Base-by-base conservation (phyloP, 768 basidiomycete genomes). In the Terana coerulea region DNA sequence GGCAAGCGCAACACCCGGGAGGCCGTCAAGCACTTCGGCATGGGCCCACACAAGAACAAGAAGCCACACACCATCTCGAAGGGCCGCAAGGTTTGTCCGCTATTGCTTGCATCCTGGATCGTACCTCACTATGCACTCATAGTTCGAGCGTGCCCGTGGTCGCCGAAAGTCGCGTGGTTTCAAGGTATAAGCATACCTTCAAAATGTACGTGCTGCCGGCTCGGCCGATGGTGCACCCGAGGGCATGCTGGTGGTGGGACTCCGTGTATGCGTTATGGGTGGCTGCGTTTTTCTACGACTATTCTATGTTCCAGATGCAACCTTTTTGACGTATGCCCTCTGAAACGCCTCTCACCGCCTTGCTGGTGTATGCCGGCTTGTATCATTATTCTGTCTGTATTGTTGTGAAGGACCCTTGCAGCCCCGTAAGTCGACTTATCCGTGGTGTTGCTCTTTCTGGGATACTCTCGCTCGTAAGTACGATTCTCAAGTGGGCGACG, bases 141-240 rank as follows among this genome's bases (percentile, higher is more conserved):
- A 86, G 86, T 95, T 97, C 87, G 95, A 99, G 79, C 86, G 86
- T 68, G 95, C 76, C 71, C 95, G 95, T 84, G 95, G 95, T 79
- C 91, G 95, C 82, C 84, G 95, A 89, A 91, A 92, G 83, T 94
- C 91, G 51, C 88, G 88, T 73, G 92, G 91, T 62, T 95, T 94
- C 91, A 95, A 94, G 80, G 88, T 94, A 57, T 93, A 87, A 81
- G 62, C 59, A 61, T 58, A 61, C 60, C 45, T 44, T 50, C 66
- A 71, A 68, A 70, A 70, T 55, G 62, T 61, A 61, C 63, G 59
- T 57, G 55, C 50, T 49, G 64, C 69, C 61, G 60, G 61, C 61
- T 35, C 28, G 36, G 29, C 46, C 25, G 52, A 53, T 11, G 48
- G 31, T 17, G 40, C 35, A 43, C 62, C 47, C 58, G 28, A 52